Percentiles rank a stretch among this genome's conserved stretches.
Conservation (phyloP, 2,329 filamentous ascomycete genomes). For the Cordyceps farinosa region DNA sequence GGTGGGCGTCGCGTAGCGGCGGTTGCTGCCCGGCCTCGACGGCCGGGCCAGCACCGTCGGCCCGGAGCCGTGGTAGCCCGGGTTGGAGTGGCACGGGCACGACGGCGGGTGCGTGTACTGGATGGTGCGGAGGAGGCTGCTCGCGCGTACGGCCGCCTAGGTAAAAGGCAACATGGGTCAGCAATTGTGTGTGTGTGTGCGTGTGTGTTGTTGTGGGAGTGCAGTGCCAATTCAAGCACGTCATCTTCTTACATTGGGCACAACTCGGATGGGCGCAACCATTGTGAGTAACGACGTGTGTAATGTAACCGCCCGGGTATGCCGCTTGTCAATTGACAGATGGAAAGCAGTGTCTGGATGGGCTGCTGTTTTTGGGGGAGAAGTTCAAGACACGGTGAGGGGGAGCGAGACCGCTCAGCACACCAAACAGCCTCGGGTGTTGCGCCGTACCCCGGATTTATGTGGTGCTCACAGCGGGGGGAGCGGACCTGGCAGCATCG, state of each 20-base stretch:
- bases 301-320: no score
- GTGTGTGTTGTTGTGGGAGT: not conserved
- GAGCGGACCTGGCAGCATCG: not conserved
- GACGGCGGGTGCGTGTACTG: constrained; percentile 83
- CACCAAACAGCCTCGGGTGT: constrained; percentile 11
- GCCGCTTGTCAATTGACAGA: not conserved
- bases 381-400: not conserved
- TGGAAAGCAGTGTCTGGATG: not conserved
- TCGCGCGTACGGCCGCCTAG: constrained; percentile 60
- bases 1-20: constrained; percentile 70
- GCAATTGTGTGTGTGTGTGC: not conserved
- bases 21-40: constrained; percentile 31
- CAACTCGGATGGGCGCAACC: constrained; percentile 28
- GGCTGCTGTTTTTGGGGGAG: not conserved
- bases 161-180: not conserved
- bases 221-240: not conserved
- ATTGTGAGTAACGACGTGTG: not conserved
- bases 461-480: constrained; percentile 2
- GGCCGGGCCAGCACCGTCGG: constrained; percentile 52
- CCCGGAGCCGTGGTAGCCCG: constrained; percentile 67
- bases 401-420: not conserved
- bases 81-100: constrained; percentile 92
- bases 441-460: constrained; percentile 17
- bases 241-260: constrained; percentile 35
- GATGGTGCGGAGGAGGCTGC: constrained; percentile 78